Conservation (phyloP, 495 filamentous ascomycete species). For the Melanomma pulvis-pyrius region DNA sequence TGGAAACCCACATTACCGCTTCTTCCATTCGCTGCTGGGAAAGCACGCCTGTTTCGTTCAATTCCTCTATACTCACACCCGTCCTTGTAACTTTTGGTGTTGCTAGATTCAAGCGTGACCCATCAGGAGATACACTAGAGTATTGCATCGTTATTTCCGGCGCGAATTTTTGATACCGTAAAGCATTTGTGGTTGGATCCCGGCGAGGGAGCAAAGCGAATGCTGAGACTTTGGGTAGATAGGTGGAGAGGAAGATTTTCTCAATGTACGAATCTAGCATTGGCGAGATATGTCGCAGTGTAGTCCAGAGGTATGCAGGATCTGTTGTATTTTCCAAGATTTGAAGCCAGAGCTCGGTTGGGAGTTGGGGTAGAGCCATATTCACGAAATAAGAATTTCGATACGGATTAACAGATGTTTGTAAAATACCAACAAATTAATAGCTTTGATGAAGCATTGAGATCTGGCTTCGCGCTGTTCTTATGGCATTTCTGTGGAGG, state of each 20-base stretch:
- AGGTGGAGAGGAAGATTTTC: background rate
- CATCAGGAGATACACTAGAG: background rate
- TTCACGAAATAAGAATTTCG: too few species aligned
- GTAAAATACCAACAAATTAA: too few species aligned
- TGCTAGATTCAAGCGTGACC: background rate
- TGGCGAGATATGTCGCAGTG: background rate
- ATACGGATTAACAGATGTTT: background rate
- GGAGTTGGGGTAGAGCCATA: background rate
- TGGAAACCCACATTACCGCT: constrained; percentile 3
- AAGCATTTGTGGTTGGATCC: background rate
- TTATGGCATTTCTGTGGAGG: too few species aligned
- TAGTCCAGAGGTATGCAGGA: constrained; percentile 3
- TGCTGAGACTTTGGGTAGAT: background rate
- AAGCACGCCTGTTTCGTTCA: background rate
- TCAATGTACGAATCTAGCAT: background rate
- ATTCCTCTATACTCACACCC: constrained; percentile 1
- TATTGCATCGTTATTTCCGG: background rate
- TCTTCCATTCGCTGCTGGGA: background rate
- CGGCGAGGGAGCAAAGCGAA: constrained; percentile 8
- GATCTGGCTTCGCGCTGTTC: too few species aligned
- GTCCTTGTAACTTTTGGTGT: background rate
- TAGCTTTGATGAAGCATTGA: too few species aligned
- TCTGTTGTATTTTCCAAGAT: constrained; percentile 1
- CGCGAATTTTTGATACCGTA: background rate
- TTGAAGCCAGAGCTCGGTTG: constrained; percentile 17